Evolutionary conservation across 2,329 filamentous ascomycete species (phyloP), one percentile per base, ranked within the genome.

Genomic region (Celoporthe dispersa): DNA sequence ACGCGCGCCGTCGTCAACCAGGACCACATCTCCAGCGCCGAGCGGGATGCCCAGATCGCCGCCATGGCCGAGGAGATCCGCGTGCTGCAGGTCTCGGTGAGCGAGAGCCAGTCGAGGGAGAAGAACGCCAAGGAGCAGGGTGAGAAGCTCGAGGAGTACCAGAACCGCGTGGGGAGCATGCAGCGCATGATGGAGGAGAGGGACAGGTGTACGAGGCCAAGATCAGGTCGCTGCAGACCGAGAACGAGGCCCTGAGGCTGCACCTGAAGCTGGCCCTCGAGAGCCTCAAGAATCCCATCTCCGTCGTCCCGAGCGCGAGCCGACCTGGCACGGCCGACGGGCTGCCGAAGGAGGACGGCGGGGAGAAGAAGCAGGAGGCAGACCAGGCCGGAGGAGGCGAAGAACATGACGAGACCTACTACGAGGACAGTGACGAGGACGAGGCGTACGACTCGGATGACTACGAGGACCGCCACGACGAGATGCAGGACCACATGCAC

Each of bases 51-150:
- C 4, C 94, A 98, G 80, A 97, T 99, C 76, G 85, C 89, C 1
- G 92, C 94, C 77, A 98, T 99, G 96, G 91, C 94, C 12, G 95
- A 97, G 77, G 96, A 97, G 74, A 99, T 99, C 74, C 93, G 94
- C 28, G 82, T 86, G 37, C 85, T 99, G 66, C 95, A 98, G 79
- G 86, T 97, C 72, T 93, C 84, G 11, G 88, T 92, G 33, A 88
- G 87, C 12, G 88, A 93, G 76, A 88, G 84, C 65, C 83, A 85
- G 73, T 88, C 85, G 75, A 88, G 86, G 66, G 93, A 96, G 80
- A 91, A 93, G 78, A 93, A 94, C 75, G 91, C 90, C 68, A 89
- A 91, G 75, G 86, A 91, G 51, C 90, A 93, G 73, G 93, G 94
- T 73, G 93, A 96, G 79, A 91, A 91, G 75, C 84, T 99, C 33